phyloP scores from a whole-genome alignment of 1,139 yeast genomes.

The Geotrichum histeridarum region DNA sequence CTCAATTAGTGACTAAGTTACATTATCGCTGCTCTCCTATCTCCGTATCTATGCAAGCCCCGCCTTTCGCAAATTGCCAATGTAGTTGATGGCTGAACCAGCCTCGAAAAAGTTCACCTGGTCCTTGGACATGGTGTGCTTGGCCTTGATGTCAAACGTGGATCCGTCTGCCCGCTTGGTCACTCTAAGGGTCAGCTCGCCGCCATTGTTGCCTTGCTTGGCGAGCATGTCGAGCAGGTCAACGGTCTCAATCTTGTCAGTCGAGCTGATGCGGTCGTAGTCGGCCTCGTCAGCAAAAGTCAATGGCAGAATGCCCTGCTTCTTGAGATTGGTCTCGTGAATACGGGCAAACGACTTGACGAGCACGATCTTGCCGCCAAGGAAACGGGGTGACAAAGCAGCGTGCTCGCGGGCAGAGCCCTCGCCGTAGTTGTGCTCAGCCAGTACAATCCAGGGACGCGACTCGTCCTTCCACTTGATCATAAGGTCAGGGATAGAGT shows the following conservation, averaged over 20 bases:
- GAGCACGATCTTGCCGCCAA: constrained; percentile 83
- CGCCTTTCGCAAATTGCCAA: constrained; percentile 49
- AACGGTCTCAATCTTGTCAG: constrained; percentile 74
- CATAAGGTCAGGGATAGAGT: constrained; percentile 92
- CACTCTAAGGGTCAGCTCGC: constrained; percentile 62
- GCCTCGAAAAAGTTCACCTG: constrained; percentile 95
- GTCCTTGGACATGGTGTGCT: constrained; percentile 95
- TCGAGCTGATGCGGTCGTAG: constrained; percentile 71
- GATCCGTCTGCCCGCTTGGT: constrained; percentile 67
- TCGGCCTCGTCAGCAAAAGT: constrained; percentile 86
- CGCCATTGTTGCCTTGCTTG: constrained; percentile 84
- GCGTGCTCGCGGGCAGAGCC: constrained; percentile 99
- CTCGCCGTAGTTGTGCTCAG: constrained; percentile 97
- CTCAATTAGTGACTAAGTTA: background rate
- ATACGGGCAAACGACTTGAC: constrained; percentile 97
- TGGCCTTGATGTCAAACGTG: constrained; percentile 62
- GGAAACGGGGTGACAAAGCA: constrained; percentile 88
- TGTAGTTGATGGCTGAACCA: constrained; percentile 92
- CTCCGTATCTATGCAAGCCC: constrained; percentile 1
- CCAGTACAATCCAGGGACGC: constrained; percentile 91
- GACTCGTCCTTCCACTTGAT: constrained; percentile 83
- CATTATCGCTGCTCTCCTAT: constrained; percentile 1
- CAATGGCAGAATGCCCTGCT: constrained; percentile 94
- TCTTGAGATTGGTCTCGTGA: constrained; percentile 84
- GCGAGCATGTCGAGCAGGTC: constrained; percentile 74